Evolutionary conservation across 768 basidiomycete species (phyloP).

Genomic region (Coprinopsis strossmayeri): DNA sequence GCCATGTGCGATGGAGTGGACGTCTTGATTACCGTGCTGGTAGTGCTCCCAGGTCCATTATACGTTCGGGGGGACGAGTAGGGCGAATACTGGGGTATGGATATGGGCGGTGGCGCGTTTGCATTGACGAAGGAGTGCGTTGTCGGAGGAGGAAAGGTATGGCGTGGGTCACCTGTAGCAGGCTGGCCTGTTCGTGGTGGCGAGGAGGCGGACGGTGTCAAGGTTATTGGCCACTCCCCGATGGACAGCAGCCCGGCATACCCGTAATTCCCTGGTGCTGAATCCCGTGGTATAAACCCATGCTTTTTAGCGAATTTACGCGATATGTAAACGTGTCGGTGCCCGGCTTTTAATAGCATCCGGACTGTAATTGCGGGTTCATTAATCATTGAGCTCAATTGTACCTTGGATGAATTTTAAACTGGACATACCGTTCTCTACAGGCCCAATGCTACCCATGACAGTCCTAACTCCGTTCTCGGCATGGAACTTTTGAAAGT

Average conservation of each 20-base stretch:
- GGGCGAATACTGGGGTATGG: background rate
- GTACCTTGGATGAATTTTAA: background rate
- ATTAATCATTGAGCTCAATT: conserved; percentile 20
- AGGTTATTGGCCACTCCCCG: conserved; percentile 82
- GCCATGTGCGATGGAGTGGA: no score
- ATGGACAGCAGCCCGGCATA: conserved; percentile 85
- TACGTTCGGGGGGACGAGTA: conserved; percentile 11
- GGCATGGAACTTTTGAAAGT: conserved; percentile 80
- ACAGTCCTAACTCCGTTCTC: conserved; percentile 94
- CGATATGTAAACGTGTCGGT: conserved; percentile 93
- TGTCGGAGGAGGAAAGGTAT: no score
- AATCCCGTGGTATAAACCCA: conserved; percentile 82
- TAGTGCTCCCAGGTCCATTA: background rate
- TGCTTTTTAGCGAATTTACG: conserved; percentile 86
- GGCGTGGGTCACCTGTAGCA: no score
- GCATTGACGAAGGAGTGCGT: no score
- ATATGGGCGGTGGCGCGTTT: no score
- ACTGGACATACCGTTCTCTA: conserved; percentile 60
- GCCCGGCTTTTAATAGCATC: conserved; percentile 90
- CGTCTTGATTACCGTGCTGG: background rate
- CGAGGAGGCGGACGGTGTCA: conserved; percentile 27
- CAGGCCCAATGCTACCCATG: conserved; percentile 86
- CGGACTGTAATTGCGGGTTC: no score
- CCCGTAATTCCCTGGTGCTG: conserved; percentile 88
- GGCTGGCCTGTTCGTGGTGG: background rate